phyloP scores from a whole-genome alignment of 331 rosid genomes.

The Rosa hybrid region DNA sequence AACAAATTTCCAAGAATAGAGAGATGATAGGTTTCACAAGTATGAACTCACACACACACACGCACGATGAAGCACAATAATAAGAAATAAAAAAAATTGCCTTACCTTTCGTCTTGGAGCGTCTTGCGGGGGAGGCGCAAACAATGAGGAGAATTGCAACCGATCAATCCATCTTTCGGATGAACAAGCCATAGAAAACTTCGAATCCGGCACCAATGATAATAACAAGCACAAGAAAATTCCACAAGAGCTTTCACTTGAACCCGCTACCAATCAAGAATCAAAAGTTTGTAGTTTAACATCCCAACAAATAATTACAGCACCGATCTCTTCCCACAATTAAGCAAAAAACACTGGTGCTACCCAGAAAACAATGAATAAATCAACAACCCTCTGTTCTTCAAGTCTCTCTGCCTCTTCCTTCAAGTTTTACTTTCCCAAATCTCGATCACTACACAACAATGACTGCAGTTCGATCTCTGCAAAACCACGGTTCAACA shows the following conservation, averaged over 20 bases:
- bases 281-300: conserved; percentile 58
- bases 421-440: conserved; percentile 25
- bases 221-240: conserved; percentile 21
- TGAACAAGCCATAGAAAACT: conserved; percentile 56
- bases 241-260: conserved; percentile 26
- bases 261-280: conserved; percentile 63
- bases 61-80: neutral
- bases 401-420: conserved; percentile 25
- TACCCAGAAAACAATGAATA: neutral
- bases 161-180: conserved; percentile 93
- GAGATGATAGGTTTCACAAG: too few species aligned
- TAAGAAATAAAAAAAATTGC: neutral
- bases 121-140: conserved; percentile 90
- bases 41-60: neutral
- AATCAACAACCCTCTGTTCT: conserved; percentile 17
- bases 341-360: neutral
- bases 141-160: conserved; percentile 82
- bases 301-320: conserved; percentile 33
- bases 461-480: conserved; percentile 17
- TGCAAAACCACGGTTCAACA: conserved; percentile 5
- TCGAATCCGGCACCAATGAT: conserved; percentile 5
- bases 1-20: too few species aligned
- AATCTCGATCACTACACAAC: conserved; percentile 8
- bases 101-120: conserved; percentile 66
- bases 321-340: conserved; percentile 3